Evolutionary conservation across 2,329 filamentous ascomycete species (phyloP).

Genomic region (Trichothecium roseum): DNA sequence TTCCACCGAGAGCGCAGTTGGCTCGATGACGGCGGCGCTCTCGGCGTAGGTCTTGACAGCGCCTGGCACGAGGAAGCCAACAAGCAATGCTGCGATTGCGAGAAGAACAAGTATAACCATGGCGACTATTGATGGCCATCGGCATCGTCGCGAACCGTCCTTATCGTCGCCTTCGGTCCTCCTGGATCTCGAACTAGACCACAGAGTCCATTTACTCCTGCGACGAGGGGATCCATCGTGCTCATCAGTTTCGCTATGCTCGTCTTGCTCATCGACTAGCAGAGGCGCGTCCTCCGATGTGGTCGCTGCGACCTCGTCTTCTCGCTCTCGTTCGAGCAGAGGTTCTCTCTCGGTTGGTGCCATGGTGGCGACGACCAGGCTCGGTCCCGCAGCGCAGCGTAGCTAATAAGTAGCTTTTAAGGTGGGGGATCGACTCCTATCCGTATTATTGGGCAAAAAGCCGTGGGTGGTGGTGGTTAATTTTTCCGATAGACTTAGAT

Average conservation of each 20-base stretch:
- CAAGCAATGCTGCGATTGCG: constrained; percentile 58
- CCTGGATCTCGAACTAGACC: constrained; percentile 10
- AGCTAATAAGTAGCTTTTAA: too few relatives aligned
- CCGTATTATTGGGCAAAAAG: too few relatives aligned
- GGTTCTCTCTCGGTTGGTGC: constrained; percentile 33
- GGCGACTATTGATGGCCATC: constrained; percentile 74
- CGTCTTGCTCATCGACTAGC: constrained; percentile 24
- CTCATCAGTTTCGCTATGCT: constrained; percentile 18
- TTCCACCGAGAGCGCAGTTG: constrained; percentile 75
- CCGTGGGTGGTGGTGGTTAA: too few relatives aligned
- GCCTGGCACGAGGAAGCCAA: constrained; percentile 74
- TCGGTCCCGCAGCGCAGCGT: too few relatives aligned
- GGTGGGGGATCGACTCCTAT: too few relatives aligned
- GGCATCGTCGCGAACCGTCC: constrained; percentile 9
- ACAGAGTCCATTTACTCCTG: constrained; percentile 9
- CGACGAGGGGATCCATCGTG: constrained; percentile 17
- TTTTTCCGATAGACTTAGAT: too few relatives aligned
- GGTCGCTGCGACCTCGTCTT: constrained; percentile 14
- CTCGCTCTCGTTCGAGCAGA: constrained; percentile 26
- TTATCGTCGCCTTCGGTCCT: constrained; percentile 14
- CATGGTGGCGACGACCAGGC: constrained; percentile 24
- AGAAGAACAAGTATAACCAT: constrained; percentile 54
- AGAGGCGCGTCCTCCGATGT: constrained; percentile 41
- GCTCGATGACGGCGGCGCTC: constrained; percentile 70
- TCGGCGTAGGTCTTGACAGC: constrained; percentile 79